Base-by-base conservation (phyloP, 768 basidiomycete genomes). In the Rhodosporidiobolus odoratus region DNA sequence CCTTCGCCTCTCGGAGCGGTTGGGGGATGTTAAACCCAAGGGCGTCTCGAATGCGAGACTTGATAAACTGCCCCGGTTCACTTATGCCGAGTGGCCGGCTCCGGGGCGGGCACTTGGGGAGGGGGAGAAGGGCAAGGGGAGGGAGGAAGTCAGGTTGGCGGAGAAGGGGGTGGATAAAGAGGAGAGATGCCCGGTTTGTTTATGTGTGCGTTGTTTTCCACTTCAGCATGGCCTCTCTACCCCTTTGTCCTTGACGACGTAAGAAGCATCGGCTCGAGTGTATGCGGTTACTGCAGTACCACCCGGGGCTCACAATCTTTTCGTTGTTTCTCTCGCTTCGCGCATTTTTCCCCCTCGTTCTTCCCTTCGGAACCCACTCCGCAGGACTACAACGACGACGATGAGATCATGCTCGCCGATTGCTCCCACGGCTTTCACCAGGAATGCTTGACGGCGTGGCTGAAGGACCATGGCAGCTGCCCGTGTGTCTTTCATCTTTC, bases 11-110 rank as follows among this genome's bases (percentile, higher is more conserved):
- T 70, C 69, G 9, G 75, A 72, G 45, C 71, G 67, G 5, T 62
- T 75, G 25, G 75, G 75, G 23, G 71, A 75, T 38, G 75, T 48
- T 19, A 75, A 75, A 47, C 74, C 75, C 6, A 65, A 69, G 56
- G 65, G 72, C 40, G 66, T 71, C 9, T 38, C 65, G 0, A 10
- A 21, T 9, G 71, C 59, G 12, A 65, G 62, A 40, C 48, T 73
- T 21, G 38, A 60, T 0, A 12, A 21, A 25, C 66, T 76, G 15
- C 54, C 58, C 23, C 35, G 32, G 16, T 66, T 65, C 66, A 57
- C 53, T 8, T 76, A 76, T 60, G 50, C 32, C 0, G 59, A 58
- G 4, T 76, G 75, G 71, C 66, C 68, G 25, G 35, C 65, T 21
- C 50, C 60, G 30, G 45, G 50, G n/a, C 41, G 27, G 56, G 48